These are phyloP conservation scores for Fusarium acutatum DNA, from an alignment of 2,329 filamentous ascomycete genomes.

Conservation along the genomic window DNA sequence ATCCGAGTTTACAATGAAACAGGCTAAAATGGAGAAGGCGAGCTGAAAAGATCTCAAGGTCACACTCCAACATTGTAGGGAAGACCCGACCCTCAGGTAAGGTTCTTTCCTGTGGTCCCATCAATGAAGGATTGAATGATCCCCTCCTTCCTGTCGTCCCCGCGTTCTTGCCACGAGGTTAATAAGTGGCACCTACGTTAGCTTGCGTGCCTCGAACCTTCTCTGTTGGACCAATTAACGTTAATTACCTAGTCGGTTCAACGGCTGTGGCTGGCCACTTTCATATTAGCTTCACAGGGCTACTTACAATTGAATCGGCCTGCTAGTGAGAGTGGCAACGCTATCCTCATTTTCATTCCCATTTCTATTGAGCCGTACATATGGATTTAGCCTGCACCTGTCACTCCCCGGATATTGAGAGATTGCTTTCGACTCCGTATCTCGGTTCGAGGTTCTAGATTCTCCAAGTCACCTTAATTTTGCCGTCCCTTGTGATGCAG, in stretches of 20 bases:
- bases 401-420: background rate
- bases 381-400: constrained; percentile 7
- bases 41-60: constrained; percentile 8
- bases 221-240: background rate
- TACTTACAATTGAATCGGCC: background rate
- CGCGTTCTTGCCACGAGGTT: constrained; percentile 3
- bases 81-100: background rate
- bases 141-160: background rate
- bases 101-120: background rate
- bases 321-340: background rate
- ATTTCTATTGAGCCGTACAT: background rate
- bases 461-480: background rate
- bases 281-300: background rate
- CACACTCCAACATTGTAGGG: background rate
- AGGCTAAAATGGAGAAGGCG: constrained; percentile 2
- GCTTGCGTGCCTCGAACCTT: background rate
- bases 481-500: background rate
- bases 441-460: background rate
- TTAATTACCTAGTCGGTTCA: background rate
- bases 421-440: background rate
- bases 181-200: constrained; percentile 25
- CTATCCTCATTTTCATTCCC: background rate
- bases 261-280: constrained; percentile 19
- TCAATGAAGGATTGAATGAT: background rate
- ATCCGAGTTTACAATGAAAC: background rate